Percentiles rank a stretch among this genome's conserved stretches.
Conservation (phyloP, 352 stramenopile genomes). For the Ophiocytium majus region DNA sequence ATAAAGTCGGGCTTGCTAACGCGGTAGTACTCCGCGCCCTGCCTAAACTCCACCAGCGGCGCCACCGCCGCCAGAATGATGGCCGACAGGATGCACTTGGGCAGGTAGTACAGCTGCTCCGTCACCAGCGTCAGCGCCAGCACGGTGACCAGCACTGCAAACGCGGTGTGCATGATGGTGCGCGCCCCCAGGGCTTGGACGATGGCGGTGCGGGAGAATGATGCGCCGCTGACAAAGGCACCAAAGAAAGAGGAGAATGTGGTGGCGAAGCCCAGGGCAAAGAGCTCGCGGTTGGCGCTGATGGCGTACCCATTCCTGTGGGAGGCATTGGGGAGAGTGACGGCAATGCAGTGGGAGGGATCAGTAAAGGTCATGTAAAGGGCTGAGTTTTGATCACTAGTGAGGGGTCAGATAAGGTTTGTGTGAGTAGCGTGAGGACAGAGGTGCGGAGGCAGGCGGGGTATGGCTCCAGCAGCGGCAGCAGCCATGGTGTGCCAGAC, state of each 20-base stretch:
- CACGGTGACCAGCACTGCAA: conserved; percentile 77
- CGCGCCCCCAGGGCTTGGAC: conserved; percentile 77
- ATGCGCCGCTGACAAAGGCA: conserved; percentile 78
- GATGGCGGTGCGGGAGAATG: conserved; percentile 81
- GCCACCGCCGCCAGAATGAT: conserved; percentile 6
- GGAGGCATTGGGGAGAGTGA: neutral
- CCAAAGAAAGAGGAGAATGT: conserved; percentile 77
- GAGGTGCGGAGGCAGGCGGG: no score
- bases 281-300: conserved; percentile 56
- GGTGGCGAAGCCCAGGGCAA: conserved; percentile 82
- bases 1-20: conserved; percentile 64
- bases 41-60: conserved; percentile 5
- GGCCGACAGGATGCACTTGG: conserved; percentile 8
- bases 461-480: no score
- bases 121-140: conserved; percentile 81
- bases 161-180: conserved; percentile 76
- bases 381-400: no score
- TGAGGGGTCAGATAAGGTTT: no score
- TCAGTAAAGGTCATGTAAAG: no score
- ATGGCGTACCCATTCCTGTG: conserved; percentile 18
- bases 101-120: conserved; percentile 68
- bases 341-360: neutral
- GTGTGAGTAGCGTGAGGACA: no score
- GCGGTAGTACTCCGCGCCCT: conserved; percentile 10
- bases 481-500: no score